phyloP scores from a whole-genome alignment of 805 yeast species.

The Candida ovalis region DNA sequence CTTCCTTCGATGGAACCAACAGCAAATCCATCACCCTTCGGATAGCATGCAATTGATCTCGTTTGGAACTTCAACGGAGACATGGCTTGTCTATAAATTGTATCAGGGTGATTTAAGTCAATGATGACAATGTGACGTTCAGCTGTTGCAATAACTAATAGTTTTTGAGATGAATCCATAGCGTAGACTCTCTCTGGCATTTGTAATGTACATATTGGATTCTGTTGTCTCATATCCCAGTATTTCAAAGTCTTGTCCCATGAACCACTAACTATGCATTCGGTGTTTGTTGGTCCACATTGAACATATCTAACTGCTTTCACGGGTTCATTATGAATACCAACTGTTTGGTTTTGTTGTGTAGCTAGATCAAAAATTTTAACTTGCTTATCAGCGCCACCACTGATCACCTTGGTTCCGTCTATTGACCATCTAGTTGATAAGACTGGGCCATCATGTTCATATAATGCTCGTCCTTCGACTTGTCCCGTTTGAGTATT shows the following conservation, averaged over 20 bases:
- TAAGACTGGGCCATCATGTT: constrained; percentile 86
- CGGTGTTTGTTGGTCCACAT: constrained; percentile 80
- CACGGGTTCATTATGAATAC: constrained; percentile 81
- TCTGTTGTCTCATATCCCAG: constrained; percentile 89
- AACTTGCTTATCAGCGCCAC: constrained; percentile 89
- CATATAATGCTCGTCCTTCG: constrained; percentile 85
- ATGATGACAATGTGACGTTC: constrained; percentile 77
- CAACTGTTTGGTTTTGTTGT: constrained; percentile 81
- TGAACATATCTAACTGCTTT: constrained; percentile 70
- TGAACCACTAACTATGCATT: constrained; percentile 84
- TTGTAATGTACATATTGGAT: constrained; percentile 74
- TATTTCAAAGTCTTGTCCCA: constrained; percentile 95
- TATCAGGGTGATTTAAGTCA: constrained; percentile 78
- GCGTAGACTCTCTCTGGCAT: constrained; percentile 89
- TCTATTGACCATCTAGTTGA: constrained; percentile 80
- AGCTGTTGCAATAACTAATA: constrained; percentile 92
- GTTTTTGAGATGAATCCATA: constrained; percentile 77
- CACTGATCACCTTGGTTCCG: constrained; percentile 82
- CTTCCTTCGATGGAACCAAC: constrained; percentile 93
- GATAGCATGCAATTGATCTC: constrained; percentile 74
- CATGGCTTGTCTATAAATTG: constrained; percentile 65
- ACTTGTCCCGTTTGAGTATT: constrained; percentile 66
- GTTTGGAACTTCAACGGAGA: constrained; percentile 92
- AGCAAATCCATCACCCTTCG: constrained; percentile 91
- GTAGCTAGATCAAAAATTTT: constrained; percentile 76